Evolutionary conservation across 768 basidiomycete genomes (phyloP), one percentile per base, ranked within the genome.

Genomic region (Myochromella boudieri): DNA sequence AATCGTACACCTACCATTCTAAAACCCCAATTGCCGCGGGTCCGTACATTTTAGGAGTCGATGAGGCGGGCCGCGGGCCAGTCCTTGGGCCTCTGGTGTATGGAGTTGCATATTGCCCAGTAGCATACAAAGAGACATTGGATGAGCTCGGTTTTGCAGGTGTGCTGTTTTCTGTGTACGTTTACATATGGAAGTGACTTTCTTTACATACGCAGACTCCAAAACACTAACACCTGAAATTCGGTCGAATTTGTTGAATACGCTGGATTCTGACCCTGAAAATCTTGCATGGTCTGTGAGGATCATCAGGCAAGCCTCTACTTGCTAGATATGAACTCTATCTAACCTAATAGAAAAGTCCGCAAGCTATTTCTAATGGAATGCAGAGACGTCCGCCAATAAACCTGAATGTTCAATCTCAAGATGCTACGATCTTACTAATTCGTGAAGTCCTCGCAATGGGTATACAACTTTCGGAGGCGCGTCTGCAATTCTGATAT

Each of bases 41-140:
- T 0, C 87, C 88, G 0, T 97, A 95, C 69, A 91, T 97, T 39
- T 85, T 99, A 40, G 97, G 97, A 18, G 94, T 99, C n/a, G 97
- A 99, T 65, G 97, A 99, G 64, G 97, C 97, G 0, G 97, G 97
- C 0, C 77, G 97, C 44, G 97, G 97, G 0, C 97, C 95, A 17
- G 95, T 95, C 1, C 72, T 99, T 0, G 95, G 95, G 1, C 97
- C 97, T 0, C 79, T 98, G 49, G 97, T 99, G 0, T 98, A 99
- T 59, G 95, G 90, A 6, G 83, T 95, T 20, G 95, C 97, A 0
- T 97, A 92, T 60, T 98, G 95, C 58, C 90, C 93, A 2, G 75
- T 75, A 3, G 72, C 83, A 18, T 97, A 90, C 67, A 74, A 83
- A 53, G 81, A 85, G 2, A 65, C 81, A 11, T 67, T 99, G 44